Percentiles rank a stretch among this genome's conserved stretches.
phyloP scores from a whole-genome alignment of 2,329 filamentous ascomycete genomes.

The Penicillium sp. region DNA sequence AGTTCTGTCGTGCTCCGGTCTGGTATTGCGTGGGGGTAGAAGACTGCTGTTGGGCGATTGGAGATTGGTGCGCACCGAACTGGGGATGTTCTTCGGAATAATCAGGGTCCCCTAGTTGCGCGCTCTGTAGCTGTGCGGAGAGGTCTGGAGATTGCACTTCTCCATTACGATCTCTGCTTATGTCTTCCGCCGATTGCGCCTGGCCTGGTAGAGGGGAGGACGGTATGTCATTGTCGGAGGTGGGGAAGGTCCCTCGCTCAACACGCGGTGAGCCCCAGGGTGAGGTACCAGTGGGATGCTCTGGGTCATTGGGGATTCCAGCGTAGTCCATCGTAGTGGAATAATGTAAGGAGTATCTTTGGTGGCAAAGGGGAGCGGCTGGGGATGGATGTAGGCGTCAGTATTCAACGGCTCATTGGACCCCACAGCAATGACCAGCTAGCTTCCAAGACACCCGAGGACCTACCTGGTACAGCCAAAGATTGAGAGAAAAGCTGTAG shows the following conservation, averaged over 20 bases:
- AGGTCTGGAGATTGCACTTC: constrained; percentile 45
- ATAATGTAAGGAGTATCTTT: constrained; percentile 20
- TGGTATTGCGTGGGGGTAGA: constrained; percentile 52
- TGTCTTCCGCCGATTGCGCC: constrained; percentile 35
- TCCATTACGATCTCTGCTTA: constrained; percentile 23
- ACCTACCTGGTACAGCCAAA: constrained; percentile 20
- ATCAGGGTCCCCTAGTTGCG: constrained; percentile 41
- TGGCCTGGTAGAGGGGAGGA: constrained; percentile 43
- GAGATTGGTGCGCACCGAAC: constrained; percentile 39
- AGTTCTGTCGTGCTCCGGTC: constrained; percentile 37
- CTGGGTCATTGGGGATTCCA: constrained; percentile 55
- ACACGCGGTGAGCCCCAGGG: constrained; percentile 64
- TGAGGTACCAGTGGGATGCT: constrained; percentile 58
- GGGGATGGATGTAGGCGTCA: constrained; percentile 23
- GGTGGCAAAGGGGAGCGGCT: constrained; percentile 21
- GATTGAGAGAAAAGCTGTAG: background rate
- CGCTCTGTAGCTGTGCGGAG: constrained; percentile 43
- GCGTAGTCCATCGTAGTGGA: constrained; percentile 64
- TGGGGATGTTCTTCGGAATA: constrained; percentile 39
- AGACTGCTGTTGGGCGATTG: constrained; percentile 40
- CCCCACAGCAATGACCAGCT: constrained; percentile 21
- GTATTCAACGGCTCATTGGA: constrained; percentile 22
- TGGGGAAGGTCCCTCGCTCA: constrained; percentile 44
- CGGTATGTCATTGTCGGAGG: constrained; percentile 40
- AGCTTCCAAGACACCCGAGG: constrained; percentile 9